Evolutionary conservation across 495 filamentous ascomycete species (phyloP).

Genomic region (Podospora fimiseda): DNA sequence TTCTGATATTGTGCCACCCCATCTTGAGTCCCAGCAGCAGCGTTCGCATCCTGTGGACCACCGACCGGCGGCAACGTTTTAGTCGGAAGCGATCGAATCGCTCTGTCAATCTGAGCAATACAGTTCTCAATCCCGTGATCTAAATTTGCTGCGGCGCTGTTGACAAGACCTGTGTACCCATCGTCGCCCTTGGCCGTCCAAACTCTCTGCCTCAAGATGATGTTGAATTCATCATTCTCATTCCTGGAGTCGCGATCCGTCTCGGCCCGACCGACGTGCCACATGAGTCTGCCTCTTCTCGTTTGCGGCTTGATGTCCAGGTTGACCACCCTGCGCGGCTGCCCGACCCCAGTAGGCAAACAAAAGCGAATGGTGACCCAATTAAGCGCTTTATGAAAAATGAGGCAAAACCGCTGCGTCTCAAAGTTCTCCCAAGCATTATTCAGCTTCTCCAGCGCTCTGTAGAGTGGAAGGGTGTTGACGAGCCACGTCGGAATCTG

Average conservation of each 20-base stretch:
- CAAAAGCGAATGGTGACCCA: slow-evolving; percentile 45
- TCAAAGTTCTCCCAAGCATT: slow-evolving; percentile 32
- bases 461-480: slow-evolving; percentile 61
- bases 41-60: no score
- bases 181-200: slow-evolving; percentile 27
- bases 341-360: slow-evolving; percentile 17
- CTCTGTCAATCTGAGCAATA: slow-evolving; percentile 20
- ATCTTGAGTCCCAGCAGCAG: no score
- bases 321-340: slow-evolving; percentile 23
- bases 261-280: slow-evolving; percentile 34
- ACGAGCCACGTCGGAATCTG: slow-evolving; percentile 36
- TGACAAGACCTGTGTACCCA: slow-evolving; percentile 28
- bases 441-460: slow-evolving; percentile 55
- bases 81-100: slow-evolving; percentile 25
- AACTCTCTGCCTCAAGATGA: slow-evolving; percentile 27
- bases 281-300: slow-evolving; percentile 31
- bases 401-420: slow-evolving; percentile 32
- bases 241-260: slow-evolving; percentile 6
- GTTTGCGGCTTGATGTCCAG: slow-evolving; percentile 33
- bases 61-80: not conserved
- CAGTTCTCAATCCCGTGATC: slow-evolving; percentile 28
- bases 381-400: slow-evolving; percentile 40
- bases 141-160: slow-evolving; percentile 27
- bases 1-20: not conserved
- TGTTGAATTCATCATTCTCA: slow-evolving; percentile 37